Base-by-base conservation (phyloP, 1,284 basidiomycete genomes). In the Golubevia pallescens region DNA sequence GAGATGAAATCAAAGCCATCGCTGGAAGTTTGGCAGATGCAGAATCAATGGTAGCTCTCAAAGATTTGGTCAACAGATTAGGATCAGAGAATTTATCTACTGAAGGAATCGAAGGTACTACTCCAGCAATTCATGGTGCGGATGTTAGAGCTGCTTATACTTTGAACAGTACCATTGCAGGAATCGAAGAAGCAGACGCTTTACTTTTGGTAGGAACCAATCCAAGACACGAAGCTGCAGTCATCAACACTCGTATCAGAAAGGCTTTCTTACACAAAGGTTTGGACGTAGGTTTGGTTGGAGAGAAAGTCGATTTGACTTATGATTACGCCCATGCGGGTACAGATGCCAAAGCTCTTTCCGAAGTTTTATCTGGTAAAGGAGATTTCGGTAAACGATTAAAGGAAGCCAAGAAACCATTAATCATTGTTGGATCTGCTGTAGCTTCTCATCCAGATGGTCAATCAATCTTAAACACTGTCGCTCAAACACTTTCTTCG, bases 1-100 rank as follows among this genome's bases (percentile, higher is more conserved):
- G 55, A 24, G 55, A 57, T 57, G 55, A 57, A n/a, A 57, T 57
- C 55, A 57, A 57, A n/a, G 55, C 55, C 14, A 57, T 57, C 55
- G 55, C 55, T n/a, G 55, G 55, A 24, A 24, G 32, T 24, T 16
- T 34, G 14, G 55, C 55, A 14, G 55, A 57, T 34, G 55, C 55
- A 13, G 55, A 57, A 34, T 57, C 55, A 34, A 24, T 57, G 55
- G 55, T 57, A 13, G 55, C 55, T 16, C 32, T 57, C 23, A 57
- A 57, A n/a, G 55, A 57, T 57, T n/a, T 57, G 14, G 32, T 57
- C 55, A 57, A 57, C 55, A 24, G 55, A n/a, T 34, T 57, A n/a
- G 55, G 55, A 24, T 57, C 55, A n/a, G 55, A 57, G 23, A 57
- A 57, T n/a, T 34, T 13, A 10, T 13, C 55, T 34, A 24, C 32